Evolutionary conservation across 2,329 filamentous ascomycete species (phyloP).

Genomic region (Aspergillus alliaceus): DNA sequence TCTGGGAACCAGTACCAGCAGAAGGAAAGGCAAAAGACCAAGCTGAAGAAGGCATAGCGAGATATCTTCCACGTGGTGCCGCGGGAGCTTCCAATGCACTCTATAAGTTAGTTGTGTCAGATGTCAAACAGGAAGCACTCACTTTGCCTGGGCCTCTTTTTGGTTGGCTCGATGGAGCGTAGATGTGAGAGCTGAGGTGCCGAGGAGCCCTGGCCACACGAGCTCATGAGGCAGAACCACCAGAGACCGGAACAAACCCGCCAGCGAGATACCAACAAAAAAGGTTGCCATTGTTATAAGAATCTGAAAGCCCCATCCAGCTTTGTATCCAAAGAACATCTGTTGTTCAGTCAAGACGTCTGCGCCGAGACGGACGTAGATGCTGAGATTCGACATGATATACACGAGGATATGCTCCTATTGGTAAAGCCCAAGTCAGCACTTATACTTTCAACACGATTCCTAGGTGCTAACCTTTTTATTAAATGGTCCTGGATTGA

Average conservation of each 20-base stretch:
- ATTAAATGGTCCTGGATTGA: constrained; percentile 34
- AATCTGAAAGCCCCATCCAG: constrained; percentile 29
- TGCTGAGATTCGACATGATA: constrained; percentile 31
- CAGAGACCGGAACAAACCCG: constrained; percentile 63
- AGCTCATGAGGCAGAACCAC: constrained; percentile 57
- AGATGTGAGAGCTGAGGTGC: constrained; percentile 64
- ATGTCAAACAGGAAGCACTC: constrained; percentile 17
- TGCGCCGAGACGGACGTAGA: constrained; percentile 27
- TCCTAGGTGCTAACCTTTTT: constrained; percentile 20
- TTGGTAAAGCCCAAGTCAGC: not conserved
- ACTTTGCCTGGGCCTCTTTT: constrained; percentile 42
- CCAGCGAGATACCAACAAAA: constrained; percentile 60
- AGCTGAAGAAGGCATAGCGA: constrained; percentile 27
- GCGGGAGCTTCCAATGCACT: constrained; percentile 3
- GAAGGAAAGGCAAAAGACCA: constrained; percentile 21
- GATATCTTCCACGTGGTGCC: constrained; percentile 43
- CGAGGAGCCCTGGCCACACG: constrained; percentile 56
- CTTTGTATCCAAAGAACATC: constrained; percentile 26
- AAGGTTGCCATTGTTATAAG: constrained; percentile 64
- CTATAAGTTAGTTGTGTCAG: not conserved
- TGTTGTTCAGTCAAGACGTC: constrained; percentile 30
- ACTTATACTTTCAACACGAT: not conserved
- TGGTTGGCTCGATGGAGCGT: constrained; percentile 65
- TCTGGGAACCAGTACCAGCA: constrained; percentile 32
- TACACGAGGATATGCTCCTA: constrained; percentile 28